Evolutionary conservation across 164 flowering plant genomes (phyloP).

Genomic region (Piper betle): DNA sequence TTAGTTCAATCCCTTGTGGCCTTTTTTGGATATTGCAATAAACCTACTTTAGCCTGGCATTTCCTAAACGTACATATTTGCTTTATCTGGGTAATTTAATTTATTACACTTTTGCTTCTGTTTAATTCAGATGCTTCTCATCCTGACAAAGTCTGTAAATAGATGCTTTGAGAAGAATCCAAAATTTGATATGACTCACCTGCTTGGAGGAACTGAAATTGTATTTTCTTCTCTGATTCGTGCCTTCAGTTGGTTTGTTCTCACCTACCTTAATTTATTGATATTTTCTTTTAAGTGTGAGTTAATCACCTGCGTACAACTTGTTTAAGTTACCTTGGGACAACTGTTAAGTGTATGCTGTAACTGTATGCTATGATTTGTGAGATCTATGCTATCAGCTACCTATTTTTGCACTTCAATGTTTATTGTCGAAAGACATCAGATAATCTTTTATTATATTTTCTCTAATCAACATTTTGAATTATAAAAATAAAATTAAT

Average conservation of each 20-base stretch:
- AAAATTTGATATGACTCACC: slow-evolving; percentile 96
- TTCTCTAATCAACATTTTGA: too few relatives aligned
- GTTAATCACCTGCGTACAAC: background rate
- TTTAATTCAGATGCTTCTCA: slow-evolving; percentile 85
- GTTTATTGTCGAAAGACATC: too few relatives aligned
- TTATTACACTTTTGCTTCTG: background rate
- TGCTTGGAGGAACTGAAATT: slow-evolving; percentile 96
- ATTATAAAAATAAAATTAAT: too few relatives aligned
- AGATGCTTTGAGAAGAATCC: slow-evolving; percentile 95
- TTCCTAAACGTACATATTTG: background rate
- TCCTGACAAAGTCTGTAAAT: slow-evolving; percentile 88
- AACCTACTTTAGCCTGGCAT: background rate
- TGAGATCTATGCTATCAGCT: too few relatives aligned
- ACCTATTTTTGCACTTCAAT: too few relatives aligned
- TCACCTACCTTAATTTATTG: background rate
- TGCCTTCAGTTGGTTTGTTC: slow-evolving; percentile 76
- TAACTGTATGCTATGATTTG: too few relatives aligned
- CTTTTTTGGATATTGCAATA: background rate
- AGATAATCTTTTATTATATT: background rate
- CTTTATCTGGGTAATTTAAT: background rate
- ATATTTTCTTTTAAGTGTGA: background rate
- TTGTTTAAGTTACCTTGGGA: background rate
- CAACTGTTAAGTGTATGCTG: background rate
- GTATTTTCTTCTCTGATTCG: slow-evolving; percentile 97
- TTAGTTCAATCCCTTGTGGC: background rate